phyloP scores from a whole-genome alignment of 345 rosid genomes.

The Bruguiera gymnorhiza region DNA sequence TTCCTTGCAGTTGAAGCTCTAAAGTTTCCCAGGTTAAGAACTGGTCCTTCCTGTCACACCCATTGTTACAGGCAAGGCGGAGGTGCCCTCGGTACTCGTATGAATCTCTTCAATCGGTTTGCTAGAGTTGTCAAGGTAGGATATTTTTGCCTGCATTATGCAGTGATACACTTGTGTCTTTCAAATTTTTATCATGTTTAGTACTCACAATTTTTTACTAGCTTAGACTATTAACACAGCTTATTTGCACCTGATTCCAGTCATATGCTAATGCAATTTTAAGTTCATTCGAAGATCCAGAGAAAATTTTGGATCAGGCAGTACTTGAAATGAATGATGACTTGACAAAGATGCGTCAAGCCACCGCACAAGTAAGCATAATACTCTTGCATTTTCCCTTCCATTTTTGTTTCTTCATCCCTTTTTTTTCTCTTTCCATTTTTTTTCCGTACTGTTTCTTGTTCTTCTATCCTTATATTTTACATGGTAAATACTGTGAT shows the following conservation, averaged over 20 bases:
- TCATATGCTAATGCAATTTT: constrained; percentile 73
- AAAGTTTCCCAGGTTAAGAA: constrained; percentile 12
- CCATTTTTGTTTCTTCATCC: not conserved
- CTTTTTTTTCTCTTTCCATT: not conserved
- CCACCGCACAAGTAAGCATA: constrained; percentile 72
- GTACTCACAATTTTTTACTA: not conserved
- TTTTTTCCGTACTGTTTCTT: not conserved
- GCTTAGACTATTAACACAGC: constrained; percentile 1
- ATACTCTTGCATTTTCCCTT: not conserved
- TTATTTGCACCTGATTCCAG: constrained; percentile 35
- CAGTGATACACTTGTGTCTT: not conserved
- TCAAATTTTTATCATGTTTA: not conserved
- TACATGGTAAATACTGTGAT: not conserved
- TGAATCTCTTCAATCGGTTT: constrained; percentile 70
- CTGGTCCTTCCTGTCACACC: constrained; percentile 15
- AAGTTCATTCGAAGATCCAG: constrained; percentile 75
- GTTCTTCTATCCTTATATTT: not conserved
- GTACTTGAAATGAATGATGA: constrained; percentile 83
- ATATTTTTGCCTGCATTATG: constrained; percentile 5
- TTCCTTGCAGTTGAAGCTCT: constrained; percentile 22
- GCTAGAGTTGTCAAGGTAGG: constrained; percentile 68
- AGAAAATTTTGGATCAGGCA: constrained; percentile 73
- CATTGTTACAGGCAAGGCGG: constrained; percentile 40
- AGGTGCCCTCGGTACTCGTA: constrained; percentile 53
- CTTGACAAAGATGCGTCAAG: constrained; percentile 80